Conservation (phyloP, 352 stramenopile species). For the Phytophthora crassamura region DNA sequence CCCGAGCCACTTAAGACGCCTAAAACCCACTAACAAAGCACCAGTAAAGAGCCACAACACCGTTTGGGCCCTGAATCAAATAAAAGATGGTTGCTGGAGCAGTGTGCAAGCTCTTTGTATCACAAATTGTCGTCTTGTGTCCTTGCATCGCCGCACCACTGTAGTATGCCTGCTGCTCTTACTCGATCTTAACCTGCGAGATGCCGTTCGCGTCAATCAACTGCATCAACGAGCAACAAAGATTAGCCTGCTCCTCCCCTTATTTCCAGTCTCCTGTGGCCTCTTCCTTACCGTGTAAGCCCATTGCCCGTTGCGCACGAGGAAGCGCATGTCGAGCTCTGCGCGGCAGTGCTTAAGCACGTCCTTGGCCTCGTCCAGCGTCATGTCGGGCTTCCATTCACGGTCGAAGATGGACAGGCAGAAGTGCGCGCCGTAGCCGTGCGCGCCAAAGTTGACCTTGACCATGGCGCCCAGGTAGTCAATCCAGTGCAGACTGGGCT, state of each 20-base stretch:
- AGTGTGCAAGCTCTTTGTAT: too few relatives aligned
- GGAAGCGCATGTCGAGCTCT: slow-evolving; percentile 85
- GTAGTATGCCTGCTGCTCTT: slow-evolving; percentile 1
- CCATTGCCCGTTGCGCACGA: slow-evolving; percentile 89
- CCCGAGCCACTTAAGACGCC: slow-evolving; percentile 29
- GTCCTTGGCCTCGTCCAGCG: slow-evolving; percentile 72
- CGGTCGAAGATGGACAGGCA: slow-evolving; percentile 89
- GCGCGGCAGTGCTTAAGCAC: slow-evolving; percentile 83
- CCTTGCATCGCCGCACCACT: too few relatives aligned
- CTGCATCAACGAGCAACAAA: slow-evolving; percentile 28
- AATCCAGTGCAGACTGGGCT: slow-evolving; percentile 89
- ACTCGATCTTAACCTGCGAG: slow-evolving; percentile 70
- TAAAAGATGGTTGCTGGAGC: slow-evolving; percentile 2
- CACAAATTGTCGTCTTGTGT: too few relatives aligned
- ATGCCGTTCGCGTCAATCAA: slow-evolving; percentile 76
- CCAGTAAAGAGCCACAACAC: not conserved
- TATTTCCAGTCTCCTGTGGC: too few relatives aligned
- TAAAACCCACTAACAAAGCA: not conserved
- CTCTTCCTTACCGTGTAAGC: slow-evolving; percentile 67
- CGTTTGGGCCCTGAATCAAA: not conserved
- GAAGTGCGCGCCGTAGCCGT: slow-evolving; percentile 88
- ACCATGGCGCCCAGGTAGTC: slow-evolving; percentile 88
- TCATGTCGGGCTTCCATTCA: slow-evolving; percentile 89
- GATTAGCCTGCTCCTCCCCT: not conserved
- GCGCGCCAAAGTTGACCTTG: slow-evolving; percentile 88